These are phyloP conservation scores for Trichoderma virens DNA, from an alignment of 495 filamentous ascomycete genomes.

Conservation along the genomic window DNA sequence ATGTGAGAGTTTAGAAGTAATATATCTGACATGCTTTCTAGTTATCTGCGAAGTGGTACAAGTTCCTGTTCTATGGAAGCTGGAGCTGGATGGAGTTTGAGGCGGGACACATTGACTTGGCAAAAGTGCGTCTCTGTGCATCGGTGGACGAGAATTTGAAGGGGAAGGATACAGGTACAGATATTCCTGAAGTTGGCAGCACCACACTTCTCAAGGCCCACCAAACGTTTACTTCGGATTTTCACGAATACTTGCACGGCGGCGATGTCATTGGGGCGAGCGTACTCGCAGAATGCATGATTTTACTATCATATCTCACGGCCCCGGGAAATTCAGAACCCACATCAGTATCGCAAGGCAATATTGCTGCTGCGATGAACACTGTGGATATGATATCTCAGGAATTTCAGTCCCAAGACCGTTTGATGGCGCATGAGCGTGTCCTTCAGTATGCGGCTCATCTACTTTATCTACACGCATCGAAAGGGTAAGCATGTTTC, in stretches of 20 bases:
- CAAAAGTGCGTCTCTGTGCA: conserved; percentile 23
- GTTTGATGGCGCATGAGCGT: conserved; percentile 39
- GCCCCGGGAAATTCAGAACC: conserved; percentile 24
- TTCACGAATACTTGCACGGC: conserved; percentile 49
- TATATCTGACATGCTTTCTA: conserved; percentile 56
- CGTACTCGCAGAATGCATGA: conserved; percentile 51
- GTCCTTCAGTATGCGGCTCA: conserved; percentile 58
- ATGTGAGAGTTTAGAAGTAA: conserved; percentile 23
- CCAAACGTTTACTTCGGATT: conserved; percentile 44
- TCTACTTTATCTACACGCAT: conserved; percentile 62
- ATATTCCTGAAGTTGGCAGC: conserved; percentile 19
- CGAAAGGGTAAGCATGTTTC: conserved; percentile 39
- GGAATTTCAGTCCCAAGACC: conserved; percentile 25
- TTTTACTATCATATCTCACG: conserved; percentile 58
- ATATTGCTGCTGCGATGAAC: conserved; percentile 41
- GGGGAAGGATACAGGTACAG: neutral
- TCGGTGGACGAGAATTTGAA: conserved; percentile 21
- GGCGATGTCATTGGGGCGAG: conserved; percentile 37
- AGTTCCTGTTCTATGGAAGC: conserved; percentile 55
- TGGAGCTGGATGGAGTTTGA: conserved; percentile 67
- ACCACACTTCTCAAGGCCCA: conserved; percentile 47
- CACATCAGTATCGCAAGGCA: conserved; percentile 32
- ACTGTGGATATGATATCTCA: conserved; percentile 29
- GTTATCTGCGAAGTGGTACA: conserved; percentile 15
- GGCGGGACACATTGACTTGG: conserved; percentile 26